phyloP scores from a whole-genome alignment of 1,284 basidiomycete genomes.

The Boletus semigastroideus region DNA sequence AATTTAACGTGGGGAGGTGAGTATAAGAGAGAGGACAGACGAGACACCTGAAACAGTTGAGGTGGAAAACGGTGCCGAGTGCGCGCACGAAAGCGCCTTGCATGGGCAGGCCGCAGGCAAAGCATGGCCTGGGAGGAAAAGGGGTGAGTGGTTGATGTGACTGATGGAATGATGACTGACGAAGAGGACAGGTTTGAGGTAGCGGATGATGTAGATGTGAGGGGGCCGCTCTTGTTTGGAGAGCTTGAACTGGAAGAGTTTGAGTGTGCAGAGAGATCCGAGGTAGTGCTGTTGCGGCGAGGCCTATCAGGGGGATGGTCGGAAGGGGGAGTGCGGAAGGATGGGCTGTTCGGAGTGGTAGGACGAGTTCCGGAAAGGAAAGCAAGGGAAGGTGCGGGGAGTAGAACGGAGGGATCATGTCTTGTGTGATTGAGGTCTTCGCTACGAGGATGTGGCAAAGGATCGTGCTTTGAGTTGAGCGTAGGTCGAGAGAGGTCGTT shows the following conservation, averaged over 20 bases:
- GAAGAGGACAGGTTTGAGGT: conserved; percentile 46
- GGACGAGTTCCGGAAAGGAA: conserved; percentile 53
- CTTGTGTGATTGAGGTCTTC: conserved; percentile 66
- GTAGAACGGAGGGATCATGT: conserved; percentile 24
- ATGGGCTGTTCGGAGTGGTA: conserved; percentile 49
- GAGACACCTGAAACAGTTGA: conserved; percentile 97
- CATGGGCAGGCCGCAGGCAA: conserved; percentile 75
- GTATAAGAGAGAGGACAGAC: conserved; percentile 46
- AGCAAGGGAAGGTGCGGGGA: conserved; percentile 48
- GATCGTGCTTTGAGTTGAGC: conserved; percentile 37
- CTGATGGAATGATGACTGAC: conserved; percentile 36
- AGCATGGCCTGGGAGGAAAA: conserved; percentile 52
- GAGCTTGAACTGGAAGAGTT: conserved; percentile 44
- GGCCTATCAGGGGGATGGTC: conserved; percentile 46
- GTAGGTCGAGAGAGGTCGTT: conserved; percentile 54
- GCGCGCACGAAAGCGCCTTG: conserved; percentile 97
- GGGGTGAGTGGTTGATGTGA: conserved; percentile 9
- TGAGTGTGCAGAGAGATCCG: conserved; percentile 50
- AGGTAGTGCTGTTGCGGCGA: conserved; percentile 46
- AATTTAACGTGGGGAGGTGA: conserved; percentile 5
- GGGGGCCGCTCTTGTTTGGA: conserved; percentile 43
- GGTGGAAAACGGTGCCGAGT: conserved; percentile 90
- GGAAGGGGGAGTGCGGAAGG: conserved; percentile 49
- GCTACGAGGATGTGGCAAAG: conserved; percentile 51
- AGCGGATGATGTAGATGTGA: conserved; percentile 44